Percentiles rank a stretch among this genome's conserved stretches.
Conservation (phyloP, 2,329 filamentous ascomycete species). For the Botrytis cinerea region DNA sequence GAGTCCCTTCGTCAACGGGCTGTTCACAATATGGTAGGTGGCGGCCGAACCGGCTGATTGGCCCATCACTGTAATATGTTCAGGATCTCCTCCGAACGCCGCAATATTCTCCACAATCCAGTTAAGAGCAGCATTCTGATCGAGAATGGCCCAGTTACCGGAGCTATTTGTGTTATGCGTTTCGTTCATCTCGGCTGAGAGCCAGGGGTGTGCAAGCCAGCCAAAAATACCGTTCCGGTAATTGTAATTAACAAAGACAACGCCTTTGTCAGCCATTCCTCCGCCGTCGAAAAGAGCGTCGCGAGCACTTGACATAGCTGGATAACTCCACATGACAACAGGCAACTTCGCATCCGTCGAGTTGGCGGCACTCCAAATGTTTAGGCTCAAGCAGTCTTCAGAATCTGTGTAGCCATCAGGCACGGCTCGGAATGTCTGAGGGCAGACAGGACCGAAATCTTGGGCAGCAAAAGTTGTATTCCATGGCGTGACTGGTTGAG, state of each 20-base stretch:
- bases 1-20: slow-evolving; percentile 34
- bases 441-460: slow-evolving; percentile 37
- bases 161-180: slow-evolving; percentile 27
- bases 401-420: slow-evolving; percentile 31
- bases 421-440: slow-evolving; percentile 33
- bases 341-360: slow-evolving; percentile 21
- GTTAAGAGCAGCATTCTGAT: slow-evolving; percentile 57
- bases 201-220: slow-evolving; percentile 52
- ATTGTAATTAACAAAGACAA: slow-evolving; percentile 61
- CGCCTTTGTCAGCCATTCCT: slow-evolving; percentile 31
- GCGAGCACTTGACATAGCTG: slow-evolving; percentile 10
- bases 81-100: slow-evolving; percentile 53
- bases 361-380: slow-evolving; percentile 43
- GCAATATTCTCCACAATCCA: slow-evolving; percentile 61
- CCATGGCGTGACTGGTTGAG: slow-evolving; percentile 35
- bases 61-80: slow-evolving; percentile 46
- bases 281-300: slow-evolving; percentile 31
- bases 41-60: slow-evolving; percentile 51
- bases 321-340: slow-evolving; percentile 43
- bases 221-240: slow-evolving; percentile 63
- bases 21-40: slow-evolving; percentile 38
- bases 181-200: slow-evolving; percentile 29
- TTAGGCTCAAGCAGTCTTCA: slow-evolving; percentile 50
- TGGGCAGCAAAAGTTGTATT: slow-evolving; percentile 36
- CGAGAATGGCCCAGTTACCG: slow-evolving; percentile 53